Evolutionary conservation across 176 grass and related monocot species (phyloP), one percentile per base, ranked within the genome.

Genomic region (Chloris gayana): DNA sequence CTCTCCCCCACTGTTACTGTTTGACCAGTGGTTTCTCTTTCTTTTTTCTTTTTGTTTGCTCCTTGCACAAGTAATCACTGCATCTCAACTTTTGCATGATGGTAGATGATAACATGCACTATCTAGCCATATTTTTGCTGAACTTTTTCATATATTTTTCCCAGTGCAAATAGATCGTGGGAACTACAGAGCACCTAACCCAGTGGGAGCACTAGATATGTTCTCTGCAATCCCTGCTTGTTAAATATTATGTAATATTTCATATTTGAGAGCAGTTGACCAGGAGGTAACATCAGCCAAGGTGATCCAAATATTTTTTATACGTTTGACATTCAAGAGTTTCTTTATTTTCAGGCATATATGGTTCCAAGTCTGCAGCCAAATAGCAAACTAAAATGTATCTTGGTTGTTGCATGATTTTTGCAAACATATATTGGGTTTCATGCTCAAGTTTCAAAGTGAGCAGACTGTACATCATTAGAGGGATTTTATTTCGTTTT

Each of bases 241-340:
- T 31, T 69, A 26, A 80, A 39, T 69, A 45, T 45, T 45, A n/a
- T 34, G 62, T 33, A 47, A 56, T 60, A 74, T 44, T 32, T 2
- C 39, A 80, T 47, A 80, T 71, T 78, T 77, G 9, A n/a, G 31
- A 12, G 32, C 54, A 32, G 4, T 0, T 56, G 33, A 3, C 33
- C 8, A 56, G 5, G 7, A 14, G 53, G 9, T 56, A 73, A 35
- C 14, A 37, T 39, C 32, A 39, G 5, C 15, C 42, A 19, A 62
- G 60, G 37, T 75, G 54, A 60, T 75, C 73, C 53, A 41, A 60
- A 60, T 18, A 60, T 27, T 60, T 39, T 75, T 17, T 29, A 46
- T 24, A 63, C 32, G 25, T 42, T 77, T 9, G 12, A 6, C 15
- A 22, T 70, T 71, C 37, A 21, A 62, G 18, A 47, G 4, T 53